phyloP scores from a whole-genome alignment of 768 basidiomycete genomes.

The Amanita brunnescens region DNA sequence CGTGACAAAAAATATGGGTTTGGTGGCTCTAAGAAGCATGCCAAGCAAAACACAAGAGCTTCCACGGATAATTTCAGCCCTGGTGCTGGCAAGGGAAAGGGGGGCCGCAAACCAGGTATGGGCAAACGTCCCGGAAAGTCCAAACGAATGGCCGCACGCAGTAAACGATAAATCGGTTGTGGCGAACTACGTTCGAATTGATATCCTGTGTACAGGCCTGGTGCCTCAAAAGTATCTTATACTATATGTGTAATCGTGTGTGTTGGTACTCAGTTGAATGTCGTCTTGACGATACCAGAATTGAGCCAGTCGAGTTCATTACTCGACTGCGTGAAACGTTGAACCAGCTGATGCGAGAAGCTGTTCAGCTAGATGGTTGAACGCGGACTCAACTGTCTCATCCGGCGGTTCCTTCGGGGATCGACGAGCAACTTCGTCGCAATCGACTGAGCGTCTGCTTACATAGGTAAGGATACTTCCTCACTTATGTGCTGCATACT shows the following conservation, averaged over 20 bases:
- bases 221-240: background rate
- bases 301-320: too few species aligned
- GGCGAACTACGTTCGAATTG: background rate
- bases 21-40: conserved; percentile 56
- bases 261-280: too few species aligned
- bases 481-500: too few species aligned
- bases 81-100: conserved; percentile 23
- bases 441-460: too few species aligned
- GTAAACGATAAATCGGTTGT: conserved; percentile 16
- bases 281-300: too few species aligned
- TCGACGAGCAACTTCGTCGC: too few species aligned
- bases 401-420: too few species aligned
- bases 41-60: conserved; percentile 75
- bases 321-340: too few species aligned
- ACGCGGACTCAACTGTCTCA: too few species aligned
- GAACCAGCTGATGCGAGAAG: too few species aligned
- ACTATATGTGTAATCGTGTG: background rate
- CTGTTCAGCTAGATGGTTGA: too few species aligned
- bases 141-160: conserved; percentile 39
- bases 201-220: background rate
- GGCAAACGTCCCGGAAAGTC: conserved; percentile 53
- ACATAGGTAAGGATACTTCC: too few species aligned
- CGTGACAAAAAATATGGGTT: conserved; percentile 81
- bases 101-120: conserved; percentile 22
- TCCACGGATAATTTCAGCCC: conserved; percentile 70